Conservation (phyloP, 2,329 filamentous ascomycete genomes). For the Diaporthe capsici region DNA sequence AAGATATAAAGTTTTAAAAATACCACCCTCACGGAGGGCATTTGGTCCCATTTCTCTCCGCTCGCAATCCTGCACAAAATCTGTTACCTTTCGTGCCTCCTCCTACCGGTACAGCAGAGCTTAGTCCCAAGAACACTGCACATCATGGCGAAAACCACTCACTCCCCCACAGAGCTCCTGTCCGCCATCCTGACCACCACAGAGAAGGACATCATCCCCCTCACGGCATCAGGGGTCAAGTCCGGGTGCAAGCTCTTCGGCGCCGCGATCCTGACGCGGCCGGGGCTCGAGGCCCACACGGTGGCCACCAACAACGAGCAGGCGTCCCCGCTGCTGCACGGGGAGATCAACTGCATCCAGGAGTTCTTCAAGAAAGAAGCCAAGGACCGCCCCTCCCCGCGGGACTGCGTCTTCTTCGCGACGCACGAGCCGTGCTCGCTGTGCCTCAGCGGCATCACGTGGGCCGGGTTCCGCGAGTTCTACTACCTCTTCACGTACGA, state of each 20-base stretch:
- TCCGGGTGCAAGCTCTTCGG: conserved; percentile 71
- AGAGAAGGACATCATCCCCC: conserved; percentile 63
- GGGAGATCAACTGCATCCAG: conserved; percentile 73
- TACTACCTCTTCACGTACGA: conserved; percentile 73
- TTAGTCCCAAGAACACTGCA: background rate
- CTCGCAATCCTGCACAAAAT: background rate
- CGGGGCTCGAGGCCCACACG: conserved; percentile 58
- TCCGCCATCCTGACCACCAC: conserved; percentile 57
- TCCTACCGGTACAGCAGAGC: background rate
- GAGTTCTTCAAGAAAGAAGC: conserved; percentile 61
- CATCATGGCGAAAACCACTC: conserved; percentile 40
- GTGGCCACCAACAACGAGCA: conserved; percentile 70
- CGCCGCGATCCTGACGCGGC: conserved; percentile 64
- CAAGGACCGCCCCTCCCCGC: background rate
- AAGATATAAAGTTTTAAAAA: background rate
- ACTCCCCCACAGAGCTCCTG: conserved; percentile 53
- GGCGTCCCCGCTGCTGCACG: conserved; percentile 66
- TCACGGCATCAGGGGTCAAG: conserved; percentile 63
- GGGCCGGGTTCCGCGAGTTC: conserved; percentile 69
- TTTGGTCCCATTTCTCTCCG: background rate
- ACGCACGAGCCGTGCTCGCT: conserved; percentile 73
- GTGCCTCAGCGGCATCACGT: conserved; percentile 70
- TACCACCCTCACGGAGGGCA: background rate
- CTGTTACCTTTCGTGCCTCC: background rate
- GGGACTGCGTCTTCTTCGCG: conserved; percentile 69